A percentile compares a stretch with the other conserved stretches of the same genome.
phyloP scores from a whole-genome alignment of 2,329 filamentous ascomycete species.

The Grosmannia penicillata region DNA sequence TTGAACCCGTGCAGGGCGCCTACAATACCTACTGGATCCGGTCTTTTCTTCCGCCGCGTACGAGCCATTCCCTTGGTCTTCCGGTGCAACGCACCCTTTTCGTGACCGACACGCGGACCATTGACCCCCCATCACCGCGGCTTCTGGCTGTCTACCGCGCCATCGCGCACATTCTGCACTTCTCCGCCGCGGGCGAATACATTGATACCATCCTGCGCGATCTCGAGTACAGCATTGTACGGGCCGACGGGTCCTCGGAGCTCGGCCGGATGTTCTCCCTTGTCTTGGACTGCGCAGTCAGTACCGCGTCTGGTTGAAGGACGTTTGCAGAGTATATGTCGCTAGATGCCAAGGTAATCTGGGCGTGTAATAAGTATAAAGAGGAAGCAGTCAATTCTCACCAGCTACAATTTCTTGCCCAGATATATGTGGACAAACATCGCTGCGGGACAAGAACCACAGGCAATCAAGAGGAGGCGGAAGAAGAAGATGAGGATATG shows the following conservation, averaged over 20 bases:
- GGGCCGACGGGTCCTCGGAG: constrained; percentile 3
- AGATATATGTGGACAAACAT: too few relatives aligned
- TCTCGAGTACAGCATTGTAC: constrained; percentile 1
- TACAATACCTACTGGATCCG: neutral
- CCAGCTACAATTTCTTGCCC: too few relatives aligned
- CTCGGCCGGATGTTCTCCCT: constrained; percentile 6
- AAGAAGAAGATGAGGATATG: too few relatives aligned
- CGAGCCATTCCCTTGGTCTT: constrained; percentile 4
- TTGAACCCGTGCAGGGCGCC: neutral
- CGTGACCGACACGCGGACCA: constrained; percentile 5
- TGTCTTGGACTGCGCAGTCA: constrained; percentile 1
- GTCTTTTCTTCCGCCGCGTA: neutral
- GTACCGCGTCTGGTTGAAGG: too few relatives aligned
- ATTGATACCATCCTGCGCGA: constrained; percentile 17
- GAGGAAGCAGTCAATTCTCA: too few relatives aligned
- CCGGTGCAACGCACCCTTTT: constrained; percentile 17
- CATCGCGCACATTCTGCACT: constrained; percentile 18
- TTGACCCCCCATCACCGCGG: constrained; percentile 18
- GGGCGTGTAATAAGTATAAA: too few relatives aligned
- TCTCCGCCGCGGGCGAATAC: constrained; percentile 17
- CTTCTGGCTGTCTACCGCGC: constrained; percentile 19
- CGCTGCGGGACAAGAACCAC: too few relatives aligned
- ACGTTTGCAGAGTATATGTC: too few relatives aligned
- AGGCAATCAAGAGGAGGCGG: too few relatives aligned
- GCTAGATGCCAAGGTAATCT: too few relatives aligned